Evolutionary conservation across 2,329 filamentous ascomycete species (phyloP).

Genomic region (Pseudonectria foliicola): DNA sequence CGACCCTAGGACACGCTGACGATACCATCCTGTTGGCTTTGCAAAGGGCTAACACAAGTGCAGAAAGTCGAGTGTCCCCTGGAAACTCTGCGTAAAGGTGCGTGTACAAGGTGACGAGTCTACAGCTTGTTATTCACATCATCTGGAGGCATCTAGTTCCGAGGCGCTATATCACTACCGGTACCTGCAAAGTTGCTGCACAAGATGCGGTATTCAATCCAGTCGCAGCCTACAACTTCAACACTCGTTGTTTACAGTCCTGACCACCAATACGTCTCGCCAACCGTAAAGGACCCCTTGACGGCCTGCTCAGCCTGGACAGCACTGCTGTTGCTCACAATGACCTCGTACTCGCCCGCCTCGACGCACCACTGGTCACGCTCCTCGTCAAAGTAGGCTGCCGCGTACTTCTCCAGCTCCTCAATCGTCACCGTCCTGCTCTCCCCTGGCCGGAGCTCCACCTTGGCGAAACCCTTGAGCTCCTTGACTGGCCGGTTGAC

Average conservation of each 20-base stretch:
- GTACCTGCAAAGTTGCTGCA: too few species aligned
- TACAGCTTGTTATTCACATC: too few species aligned
- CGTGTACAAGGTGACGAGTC: too few species aligned
- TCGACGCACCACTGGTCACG: constrained; percentile 59
- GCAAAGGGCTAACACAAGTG: too few species aligned
- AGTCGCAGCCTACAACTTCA: too few species aligned
- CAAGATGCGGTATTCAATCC: too few species aligned
- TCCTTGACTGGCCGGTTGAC: constrained; percentile 54
- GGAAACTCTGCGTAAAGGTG: too few species aligned
- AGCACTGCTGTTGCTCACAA: constrained; percentile 51
- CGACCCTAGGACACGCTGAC: too few species aligned
- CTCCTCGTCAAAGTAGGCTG: constrained; percentile 65
- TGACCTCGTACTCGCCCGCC: constrained; percentile 56
- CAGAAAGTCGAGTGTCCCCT: too few species aligned
- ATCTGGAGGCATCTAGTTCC: too few species aligned
- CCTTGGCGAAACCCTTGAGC: constrained; percentile 59
- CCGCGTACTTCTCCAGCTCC: constrained; percentile 56
- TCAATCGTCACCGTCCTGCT: constrained; percentile 49
- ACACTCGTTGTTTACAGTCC: constrained; percentile 42
- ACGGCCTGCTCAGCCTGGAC: constrained; percentile 40
- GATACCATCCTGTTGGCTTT: too few species aligned
- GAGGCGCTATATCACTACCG: too few species aligned
- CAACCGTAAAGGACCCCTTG: constrained; percentile 47
- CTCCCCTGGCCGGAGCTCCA: constrained; percentile 53
- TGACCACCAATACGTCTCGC: constrained; percentile 60